Conservation (phyloP, 495 filamentous ascomycete genomes). For the Corynascus novoguineensis region DNA sequence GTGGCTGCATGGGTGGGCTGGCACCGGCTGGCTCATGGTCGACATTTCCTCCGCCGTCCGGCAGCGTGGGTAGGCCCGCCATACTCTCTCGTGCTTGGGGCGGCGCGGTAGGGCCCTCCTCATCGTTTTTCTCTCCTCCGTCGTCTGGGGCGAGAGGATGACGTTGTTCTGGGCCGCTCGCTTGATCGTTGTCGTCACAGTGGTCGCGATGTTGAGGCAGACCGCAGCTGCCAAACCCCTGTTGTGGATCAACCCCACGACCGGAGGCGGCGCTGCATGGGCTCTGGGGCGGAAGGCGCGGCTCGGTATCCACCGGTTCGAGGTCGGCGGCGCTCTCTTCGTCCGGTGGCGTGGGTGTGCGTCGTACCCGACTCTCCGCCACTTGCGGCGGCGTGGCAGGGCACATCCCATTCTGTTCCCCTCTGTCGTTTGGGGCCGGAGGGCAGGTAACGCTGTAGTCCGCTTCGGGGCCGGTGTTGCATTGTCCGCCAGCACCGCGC, state of each 20-base stretch:
- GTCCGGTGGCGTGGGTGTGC: conserved; percentile 1
- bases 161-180: conserved; percentile 9
- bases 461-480: neutral
- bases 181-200: conserved; percentile 8
- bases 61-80: conserved; percentile 9
- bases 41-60: conserved; percentile 7
- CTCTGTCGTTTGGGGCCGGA: conserved; percentile 11
- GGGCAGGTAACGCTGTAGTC: neutral
- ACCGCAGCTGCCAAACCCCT: conserved; percentile 9
- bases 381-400: too few relatives aligned
- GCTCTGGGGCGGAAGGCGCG: conserved; percentile 11
- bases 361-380: too few relatives aligned
- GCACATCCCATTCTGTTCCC: neutral
- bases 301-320: neutral
- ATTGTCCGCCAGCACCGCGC: neutral
- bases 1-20: conserved; percentile 14
- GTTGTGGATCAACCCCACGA: conserved; percentile 13
- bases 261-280: neutral
- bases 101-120: conserved; percentile 4
- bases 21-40: conserved; percentile 7
- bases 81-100: conserved; percentile 8
- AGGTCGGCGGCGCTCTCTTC: conserved; percentile 10
- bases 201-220: conserved; percentile 12
- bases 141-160: neutral
- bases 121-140: conserved; percentile 1